Evolutionary conservation across 805 yeast genomes (phyloP), one percentile per base, ranked within the genome.

Genomic region (Ogataea angusta): DNA sequence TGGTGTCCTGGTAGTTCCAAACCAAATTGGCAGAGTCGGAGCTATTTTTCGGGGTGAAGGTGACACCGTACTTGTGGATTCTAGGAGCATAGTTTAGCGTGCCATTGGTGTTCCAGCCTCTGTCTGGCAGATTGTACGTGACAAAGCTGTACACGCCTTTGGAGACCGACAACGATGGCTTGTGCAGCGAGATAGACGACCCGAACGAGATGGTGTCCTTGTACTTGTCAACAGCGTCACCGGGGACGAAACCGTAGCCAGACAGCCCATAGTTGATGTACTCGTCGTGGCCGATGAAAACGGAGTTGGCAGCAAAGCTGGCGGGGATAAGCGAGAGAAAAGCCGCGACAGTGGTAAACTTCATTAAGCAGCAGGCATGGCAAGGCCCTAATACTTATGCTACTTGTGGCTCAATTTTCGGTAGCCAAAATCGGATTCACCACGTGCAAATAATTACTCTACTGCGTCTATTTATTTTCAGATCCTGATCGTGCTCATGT

Each of bases 401-500:
- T 24, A 12, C 8, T 14, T 9, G 27, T n/a, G 27, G 15, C 26
- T 22, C 21, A 3, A 19, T 19, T 19, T 19, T 19, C 21, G 21
- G 21, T 7, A 19, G 21, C 19, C 8, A 19, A 19, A 19, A 19
- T 7, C 21, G 21, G 21, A 19, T 9, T 19, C 15, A 30, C 34
- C 43, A 40, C 43, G 43, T 40, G 43, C 35, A 10, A 13, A 3
- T 18, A 27, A 18, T 15, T 25, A 29, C 29, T 8, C 18, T 27
- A 15, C 9, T 19, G 9, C 29, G 19, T 38, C 18, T 38, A 26
- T 38, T 23, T 30, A 25, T 25, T 17, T 22, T 18, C 22, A 59
- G 26, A 60, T 37, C 42, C 58, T 48, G 46, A 75, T 66, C 35
- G 69, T 64, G 59, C 81, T 75, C 71, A 75, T 74, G 40, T 74